phyloP scores from a whole-genome alignment of 306 rosid species.

The Prosopis cineraria region DNA sequence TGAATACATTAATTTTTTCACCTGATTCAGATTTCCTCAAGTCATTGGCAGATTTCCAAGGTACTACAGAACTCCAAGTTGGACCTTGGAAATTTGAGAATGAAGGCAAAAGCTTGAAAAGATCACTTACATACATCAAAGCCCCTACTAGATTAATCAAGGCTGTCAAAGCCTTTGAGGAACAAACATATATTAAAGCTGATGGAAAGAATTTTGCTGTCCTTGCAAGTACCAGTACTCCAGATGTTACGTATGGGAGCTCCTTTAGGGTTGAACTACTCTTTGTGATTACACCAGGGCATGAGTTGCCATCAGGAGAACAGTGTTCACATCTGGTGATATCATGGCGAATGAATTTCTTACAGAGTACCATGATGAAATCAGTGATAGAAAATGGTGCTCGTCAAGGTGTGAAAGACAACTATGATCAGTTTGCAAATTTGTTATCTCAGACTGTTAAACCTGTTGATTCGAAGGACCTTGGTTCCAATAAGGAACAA shows the following conservation, averaged over 20 bases:
- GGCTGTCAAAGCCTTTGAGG: slow-evolving; percentile 86
- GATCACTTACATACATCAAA: slow-evolving; percentile 69
- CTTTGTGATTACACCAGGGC: slow-evolving; percentile 79
- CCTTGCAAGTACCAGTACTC: slow-evolving; percentile 67
- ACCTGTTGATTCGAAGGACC: slow-evolving; percentile 68
- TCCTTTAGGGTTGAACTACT: slow-evolving; percentile 79
- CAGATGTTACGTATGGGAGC: slow-evolving; percentile 84
- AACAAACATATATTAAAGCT: slow-evolving; percentile 82
- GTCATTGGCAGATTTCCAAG: slow-evolving; percentile 69
- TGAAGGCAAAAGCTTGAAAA: slow-evolving; percentile 59
- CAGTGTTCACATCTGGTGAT: slow-evolving; percentile 73
- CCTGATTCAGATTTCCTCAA: slow-evolving; percentile 68
- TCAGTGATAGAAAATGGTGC: slow-evolving; percentile 97
- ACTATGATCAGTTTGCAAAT: slow-evolving; percentile 73
- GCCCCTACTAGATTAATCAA: slow-evolving; percentile 77
- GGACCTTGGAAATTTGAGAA: slow-evolving; percentile 86
- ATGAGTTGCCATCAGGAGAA: slow-evolving; percentile 82
- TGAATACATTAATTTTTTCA: slow-evolving; percentile 72
- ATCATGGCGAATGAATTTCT: slow-evolving; percentile 91
- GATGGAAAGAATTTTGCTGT: slow-evolving; percentile 86
- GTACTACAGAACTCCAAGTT: slow-evolving; percentile 69
- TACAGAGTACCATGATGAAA: slow-evolving; percentile 95
- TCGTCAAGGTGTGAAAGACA: slow-evolving; percentile 84
- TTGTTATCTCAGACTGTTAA: slow-evolving; percentile 71
- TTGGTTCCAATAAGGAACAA: slow-evolving; percentile 79